These are phyloP conservation scores for Dryas octopetala DNA, from an alignment of 306 rosid genomes.

Conservation along the genomic window DNA sequence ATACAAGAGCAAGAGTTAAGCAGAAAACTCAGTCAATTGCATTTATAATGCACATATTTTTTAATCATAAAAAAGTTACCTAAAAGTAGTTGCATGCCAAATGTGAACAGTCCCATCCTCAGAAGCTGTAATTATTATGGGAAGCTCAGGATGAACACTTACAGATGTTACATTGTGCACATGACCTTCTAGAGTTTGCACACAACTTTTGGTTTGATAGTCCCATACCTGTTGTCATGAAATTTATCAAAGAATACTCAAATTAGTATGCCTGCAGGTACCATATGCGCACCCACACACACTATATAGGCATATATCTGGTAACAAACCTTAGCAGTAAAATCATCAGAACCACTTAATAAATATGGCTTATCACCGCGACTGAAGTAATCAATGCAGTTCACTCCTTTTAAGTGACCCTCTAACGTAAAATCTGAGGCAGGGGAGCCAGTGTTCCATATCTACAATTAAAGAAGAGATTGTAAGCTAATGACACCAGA, in stretches of 20 bases:
- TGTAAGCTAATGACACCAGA: background rate
- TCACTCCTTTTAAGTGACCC: slow-evolving; percentile 64
- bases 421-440: slow-evolving; percentile 41
- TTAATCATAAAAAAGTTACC: slow-evolving; percentile 23
- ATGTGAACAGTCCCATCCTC: slow-evolving; percentile 53
- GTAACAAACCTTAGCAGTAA: slow-evolving; percentile 47
- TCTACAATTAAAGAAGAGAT: slow-evolving; percentile 22
- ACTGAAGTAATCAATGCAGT: slow-evolving; percentile 52
- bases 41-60: background rate
- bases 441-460: slow-evolving; percentile 57
- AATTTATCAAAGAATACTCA: background rate
- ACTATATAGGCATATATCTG: background rate
- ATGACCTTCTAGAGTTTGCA: slow-evolving; percentile 59
- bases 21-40: background rate
- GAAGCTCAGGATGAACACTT: slow-evolving; percentile 52
- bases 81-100: slow-evolving; percentile 44
- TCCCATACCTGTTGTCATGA: slow-evolving; percentile 48
- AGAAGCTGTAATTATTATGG: slow-evolving; percentile 51
- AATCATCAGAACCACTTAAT: slow-evolving; percentile 71
- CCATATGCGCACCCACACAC: background rate
- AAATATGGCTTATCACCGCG: slow-evolving; percentile 36
- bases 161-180: slow-evolving; percentile 46
- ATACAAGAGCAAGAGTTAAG: background rate
- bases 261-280: background rate
- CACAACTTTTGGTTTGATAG: slow-evolving; percentile 33